Evolutionary conservation across 768 basidiomycete genomes (phyloP).

Genomic region (Rhodosporidiobolus sp.): DNA sequence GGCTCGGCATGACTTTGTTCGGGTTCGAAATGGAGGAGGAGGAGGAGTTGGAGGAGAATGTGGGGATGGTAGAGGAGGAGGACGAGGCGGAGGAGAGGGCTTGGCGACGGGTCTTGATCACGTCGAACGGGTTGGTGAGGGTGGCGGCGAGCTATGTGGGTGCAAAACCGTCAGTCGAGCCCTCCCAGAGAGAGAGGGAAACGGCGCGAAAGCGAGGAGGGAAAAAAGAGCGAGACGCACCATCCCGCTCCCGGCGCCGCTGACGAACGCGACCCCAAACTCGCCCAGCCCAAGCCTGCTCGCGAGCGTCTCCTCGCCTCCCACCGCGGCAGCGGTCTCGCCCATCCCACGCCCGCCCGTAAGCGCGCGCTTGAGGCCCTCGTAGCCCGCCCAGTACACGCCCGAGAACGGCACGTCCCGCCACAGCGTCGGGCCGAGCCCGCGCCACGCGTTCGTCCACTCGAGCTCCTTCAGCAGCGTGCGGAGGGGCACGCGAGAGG

Average conservation of each 20-base stretch:
- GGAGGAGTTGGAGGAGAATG: not conserved
- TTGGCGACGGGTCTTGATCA: conserved; percentile 90
- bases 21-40: too few species aligned
- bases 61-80: not conserved
- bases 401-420: conserved; percentile 97
- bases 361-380: conserved; percentile 69
- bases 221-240: conserved; percentile 35
- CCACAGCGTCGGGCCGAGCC: conserved; percentile 88
- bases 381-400: conserved; percentile 94
- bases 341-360: conserved; percentile 48
- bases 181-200: conserved; percentile 46
- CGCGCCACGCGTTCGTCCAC: conserved; percentile 71
- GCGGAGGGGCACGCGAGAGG: conserved; percentile 65
- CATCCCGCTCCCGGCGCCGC: conserved; percentile 84
- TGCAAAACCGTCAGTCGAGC: not conserved
- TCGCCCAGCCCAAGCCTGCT: conserved; percentile 52
- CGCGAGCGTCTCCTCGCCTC: conserved; percentile 49
- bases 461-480: conserved; percentile 63
- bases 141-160: conserved; percentile 61
- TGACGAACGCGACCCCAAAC: conserved; percentile 67
- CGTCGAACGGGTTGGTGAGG: conserved; percentile 91
- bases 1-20: too few species aligned
- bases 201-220: not conserved
- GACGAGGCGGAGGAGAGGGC: conserved; percentile 52
- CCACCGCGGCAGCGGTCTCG: conserved; percentile 46